phyloP scores from a whole-genome alignment of 345 rosid species.

The Jatropha curcas region DNA sequence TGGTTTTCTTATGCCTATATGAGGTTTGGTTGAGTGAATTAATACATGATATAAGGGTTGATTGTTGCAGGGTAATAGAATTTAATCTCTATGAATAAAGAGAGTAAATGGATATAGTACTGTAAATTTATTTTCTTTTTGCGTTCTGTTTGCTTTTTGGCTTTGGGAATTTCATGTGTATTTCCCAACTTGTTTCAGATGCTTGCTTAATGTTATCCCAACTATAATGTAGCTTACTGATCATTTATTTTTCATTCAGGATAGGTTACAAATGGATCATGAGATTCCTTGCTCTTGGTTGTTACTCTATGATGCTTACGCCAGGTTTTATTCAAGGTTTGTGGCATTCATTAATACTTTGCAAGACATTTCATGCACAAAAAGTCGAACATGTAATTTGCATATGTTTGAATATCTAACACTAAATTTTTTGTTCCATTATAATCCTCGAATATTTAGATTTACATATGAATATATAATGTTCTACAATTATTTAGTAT shows the following conservation, averaged over 20 bases:
- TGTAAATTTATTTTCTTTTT: background rate
- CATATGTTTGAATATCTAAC: background rate
- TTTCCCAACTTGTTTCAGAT: conserved; percentile 8
- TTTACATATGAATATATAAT: background rate
- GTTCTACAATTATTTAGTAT: background rate
- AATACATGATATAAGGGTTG: background rate
- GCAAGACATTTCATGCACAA: background rate
- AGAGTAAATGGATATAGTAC: no score
- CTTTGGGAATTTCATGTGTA: background rate
- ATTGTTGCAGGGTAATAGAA: background rate
- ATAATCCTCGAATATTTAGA: background rate
- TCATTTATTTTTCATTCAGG: conserved; percentile 63
- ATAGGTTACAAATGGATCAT: conserved; percentile 94
- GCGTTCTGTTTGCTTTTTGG: background rate
- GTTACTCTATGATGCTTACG: conserved; percentile 73
- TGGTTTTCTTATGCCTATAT: background rate
- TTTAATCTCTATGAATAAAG: background rate
- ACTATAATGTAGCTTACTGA: conserved; percentile 35
- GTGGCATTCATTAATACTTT: conserved; percentile 13
- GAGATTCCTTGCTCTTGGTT: conserved; percentile 90
- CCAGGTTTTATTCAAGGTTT: conserved; percentile 97
- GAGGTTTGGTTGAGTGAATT: background rate
- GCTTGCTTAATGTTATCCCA: background rate
- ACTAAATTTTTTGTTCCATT: background rate
- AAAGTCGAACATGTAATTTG: background rate